A percentile compares a stretch with the other conserved stretches of the same genome.
These are phyloP conservation scores for Clitopilus hobsonii DNA, from an alignment of 768 basidiomycete genomes.

Conservation along the genomic window DNA sequence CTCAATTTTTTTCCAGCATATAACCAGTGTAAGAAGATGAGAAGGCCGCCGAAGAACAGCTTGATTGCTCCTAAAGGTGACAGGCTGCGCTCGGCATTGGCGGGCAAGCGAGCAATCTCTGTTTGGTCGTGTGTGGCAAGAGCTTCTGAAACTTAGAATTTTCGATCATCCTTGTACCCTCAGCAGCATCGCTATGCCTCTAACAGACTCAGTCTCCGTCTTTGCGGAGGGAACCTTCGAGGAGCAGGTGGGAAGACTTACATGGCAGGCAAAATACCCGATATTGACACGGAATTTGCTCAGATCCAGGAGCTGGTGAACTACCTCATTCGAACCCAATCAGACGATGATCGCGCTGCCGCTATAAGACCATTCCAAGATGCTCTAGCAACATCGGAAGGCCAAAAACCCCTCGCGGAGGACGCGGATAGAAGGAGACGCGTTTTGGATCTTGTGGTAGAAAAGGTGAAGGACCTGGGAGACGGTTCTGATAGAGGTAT, in stretches of 20 bases:
- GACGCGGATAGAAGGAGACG: conserved; percentile 48
- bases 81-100: conserved; percentile 3
- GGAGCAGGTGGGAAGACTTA: conserved; percentile 57
- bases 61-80: conserved; percentile 3
- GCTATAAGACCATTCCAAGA: conserved; percentile 68
- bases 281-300: too few relatives aligned
- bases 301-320: conserved; percentile 79
- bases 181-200: conserved; percentile 46
- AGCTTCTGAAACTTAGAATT: conserved; percentile 23
- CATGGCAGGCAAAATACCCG: too few relatives aligned
- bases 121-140: conserved; percentile 33
- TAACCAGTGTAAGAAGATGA: too few relatives aligned
- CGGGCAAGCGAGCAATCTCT: conserved; percentile 2
- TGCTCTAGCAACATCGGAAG: conserved; percentile 44
- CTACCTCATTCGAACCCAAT: conserved; percentile 60
- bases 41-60: too few relatives aligned
- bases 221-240: conserved; percentile 87
- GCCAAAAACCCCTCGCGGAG: conserved; percentile 47
- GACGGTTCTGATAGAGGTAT: conserved; percentile 76
- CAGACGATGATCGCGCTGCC: conserved; percentile 63
- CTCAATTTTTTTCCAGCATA: too few relatives aligned
- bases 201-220: conserved; percentile 73
- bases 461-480: conserved; percentile 63
- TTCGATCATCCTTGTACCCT: conserved; percentile 20
- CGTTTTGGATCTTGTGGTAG: conserved; percentile 56